These are phyloP conservation scores for Cicer chorassanicum DNA, from an alignment of 306 rosid genomes.

Conservation along the genomic window DNA sequence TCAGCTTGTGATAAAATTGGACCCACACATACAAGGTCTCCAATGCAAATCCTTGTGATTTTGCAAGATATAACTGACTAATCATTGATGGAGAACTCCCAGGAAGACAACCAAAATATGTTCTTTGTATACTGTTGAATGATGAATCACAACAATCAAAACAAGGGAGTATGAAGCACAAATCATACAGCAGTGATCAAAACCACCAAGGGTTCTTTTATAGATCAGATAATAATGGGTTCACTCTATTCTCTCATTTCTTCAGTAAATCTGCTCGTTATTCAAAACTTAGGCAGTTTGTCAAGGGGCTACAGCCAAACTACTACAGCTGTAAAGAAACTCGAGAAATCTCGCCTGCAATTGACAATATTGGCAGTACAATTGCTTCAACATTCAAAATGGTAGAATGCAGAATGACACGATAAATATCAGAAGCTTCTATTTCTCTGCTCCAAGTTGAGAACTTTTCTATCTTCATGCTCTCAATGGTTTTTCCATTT, in stretches of 20 bases:
- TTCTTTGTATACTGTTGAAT: background rate
- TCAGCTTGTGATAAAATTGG: background rate
- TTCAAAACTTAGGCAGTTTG: slow-evolving; percentile 35
- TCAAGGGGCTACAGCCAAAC: slow-evolving; percentile 30
- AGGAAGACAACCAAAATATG: slow-evolving; percentile 19
- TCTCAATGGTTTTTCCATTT: slow-evolving; percentile 39
- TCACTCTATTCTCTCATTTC: slow-evolving; percentile 21
- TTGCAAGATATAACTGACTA: slow-evolving; percentile 11
- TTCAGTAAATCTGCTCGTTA: slow-evolving; percentile 19
- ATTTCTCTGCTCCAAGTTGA: slow-evolving; percentile 26
- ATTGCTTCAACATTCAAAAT: slow-evolving; percentile 6
- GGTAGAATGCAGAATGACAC: slow-evolving; percentile 28
- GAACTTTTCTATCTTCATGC: slow-evolving; percentile 37
- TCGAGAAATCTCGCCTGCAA: slow-evolving; percentile 8
- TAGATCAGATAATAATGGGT: slow-evolving; percentile 6
- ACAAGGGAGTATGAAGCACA: slow-evolving; percentile 6
- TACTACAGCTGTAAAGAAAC: slow-evolving; percentile 3
- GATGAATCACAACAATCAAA: slow-evolving; percentile 33
- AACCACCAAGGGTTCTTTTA: slow-evolving; percentile 18
- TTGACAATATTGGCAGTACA: slow-evolving; percentile 9
- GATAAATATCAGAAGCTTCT: slow-evolving; percentile 8
- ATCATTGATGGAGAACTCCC: slow-evolving; percentile 15
- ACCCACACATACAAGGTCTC: background rate
- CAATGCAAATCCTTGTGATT: background rate
- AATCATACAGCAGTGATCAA: slow-evolving; percentile 33